phyloP scores from a whole-genome alignment of 805 yeast genomes.

The Clavispora phyllophila region DNA sequence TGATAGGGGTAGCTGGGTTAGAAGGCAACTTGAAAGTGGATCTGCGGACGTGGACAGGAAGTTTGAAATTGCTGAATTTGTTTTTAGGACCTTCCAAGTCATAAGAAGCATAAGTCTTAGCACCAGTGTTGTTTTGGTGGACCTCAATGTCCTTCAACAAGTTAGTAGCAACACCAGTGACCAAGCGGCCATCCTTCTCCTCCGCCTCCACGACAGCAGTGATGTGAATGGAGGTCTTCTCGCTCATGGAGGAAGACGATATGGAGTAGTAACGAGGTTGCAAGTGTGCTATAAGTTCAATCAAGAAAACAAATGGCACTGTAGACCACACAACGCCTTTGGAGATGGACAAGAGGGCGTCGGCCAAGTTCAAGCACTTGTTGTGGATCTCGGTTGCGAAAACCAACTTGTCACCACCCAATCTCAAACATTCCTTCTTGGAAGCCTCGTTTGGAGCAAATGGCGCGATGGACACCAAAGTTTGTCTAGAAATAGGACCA shows the following conservation, averaged over 20 bases:
- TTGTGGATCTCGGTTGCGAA: constrained; percentile 64
- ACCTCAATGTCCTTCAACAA: constrained; percentile 69
- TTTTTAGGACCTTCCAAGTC: constrained; percentile 82
- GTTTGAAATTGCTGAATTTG: constrained; percentile 46
- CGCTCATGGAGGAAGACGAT: constrained; percentile 79
- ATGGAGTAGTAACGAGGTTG: constrained; percentile 96
- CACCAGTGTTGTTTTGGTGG: constrained; percentile 41
- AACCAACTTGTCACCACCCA: constrained; percentile 63
- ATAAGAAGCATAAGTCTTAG: constrained; percentile 50
- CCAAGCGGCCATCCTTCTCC: constrained; percentile 22
- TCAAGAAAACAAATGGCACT: constrained; percentile 79
- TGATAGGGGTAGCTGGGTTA: constrained; percentile 75
- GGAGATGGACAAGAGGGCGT: constrained; percentile 60
- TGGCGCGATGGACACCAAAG: constrained; percentile 63
- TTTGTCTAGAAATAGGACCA: constrained; percentile 91
- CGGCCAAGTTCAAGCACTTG: constrained; percentile 68
- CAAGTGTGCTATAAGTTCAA: constrained; percentile 75
- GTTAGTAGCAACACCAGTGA: constrained; percentile 89
- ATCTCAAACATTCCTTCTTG: constrained; percentile 42
- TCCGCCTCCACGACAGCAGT: constrained; percentile 90
- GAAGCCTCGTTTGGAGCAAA: constrained; percentile 71
- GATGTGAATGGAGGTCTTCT: constrained; percentile 69
- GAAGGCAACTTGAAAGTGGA: constrained; percentile 92
- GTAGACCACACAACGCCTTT: constrained; percentile 61
- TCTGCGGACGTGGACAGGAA: constrained; percentile 91